Evolutionary conservation across 306 rosid genomes (phyloP), one percentile per base, ranked within the genome.

Genomic region (Vigna trinervia): DNA sequence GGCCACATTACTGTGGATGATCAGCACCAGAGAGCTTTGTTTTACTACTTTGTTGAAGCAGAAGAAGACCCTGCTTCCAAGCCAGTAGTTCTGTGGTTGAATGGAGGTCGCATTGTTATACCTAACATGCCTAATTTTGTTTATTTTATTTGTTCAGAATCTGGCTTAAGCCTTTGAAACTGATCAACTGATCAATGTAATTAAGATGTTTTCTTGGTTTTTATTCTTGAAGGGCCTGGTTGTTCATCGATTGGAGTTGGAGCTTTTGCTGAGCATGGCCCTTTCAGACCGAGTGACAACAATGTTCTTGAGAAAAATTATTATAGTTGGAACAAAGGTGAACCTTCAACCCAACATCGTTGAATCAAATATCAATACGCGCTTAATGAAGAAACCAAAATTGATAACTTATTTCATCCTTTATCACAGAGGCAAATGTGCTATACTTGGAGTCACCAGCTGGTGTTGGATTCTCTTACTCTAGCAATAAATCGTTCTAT

Each of bases 381-480:
- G 6, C 6, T 41, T 9, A 4, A 13, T 23, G 0, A 58, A 61
- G 3, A 64, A 13, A 28, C 0, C 52, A 11, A 69, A 69, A 26
- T 30, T 47, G 47, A 20, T 47, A 52, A 14, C 7, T 65, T 8
- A 15, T n/a, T 46, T 22, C 52, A 13, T 78, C n/a, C 59, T 71
- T 72, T 72, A 19, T 39, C 34, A 2, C 73, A 91, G 96, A 23
- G 77, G 96, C 92, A 43, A 91, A 89, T 51, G 36, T 91, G 72
- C 13, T 91, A 3, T 87, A 91, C 65, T 51, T 89, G 85, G 96
- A 91, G 28, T 84, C 93, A 17, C 93, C 93, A 0, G 96, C 92
- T 10, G 92, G 93, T 53, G 96, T 91, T 87, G 93, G 96, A 39
- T 91, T 91, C 88, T 89, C 96, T 15, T 91, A 86, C 85, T 87